Evolutionary conservation across 2,329 filamentous ascomycete genomes (phyloP).

Genomic region (Exophiala lecanii-corni): DNA sequence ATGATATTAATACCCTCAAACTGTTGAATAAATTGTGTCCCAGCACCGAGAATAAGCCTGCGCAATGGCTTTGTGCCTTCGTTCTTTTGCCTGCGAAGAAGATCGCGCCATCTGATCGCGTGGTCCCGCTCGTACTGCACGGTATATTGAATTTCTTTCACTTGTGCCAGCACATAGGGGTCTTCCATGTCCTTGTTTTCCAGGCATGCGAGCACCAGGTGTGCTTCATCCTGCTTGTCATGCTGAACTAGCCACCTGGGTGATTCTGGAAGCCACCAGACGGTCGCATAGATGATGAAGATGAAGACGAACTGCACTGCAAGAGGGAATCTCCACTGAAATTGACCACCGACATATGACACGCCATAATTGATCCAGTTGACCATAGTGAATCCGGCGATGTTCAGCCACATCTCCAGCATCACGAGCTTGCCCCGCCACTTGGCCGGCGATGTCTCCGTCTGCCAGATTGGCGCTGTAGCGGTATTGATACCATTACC

Average conservation of each 20-base stretch:
- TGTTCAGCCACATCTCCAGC: conserved; percentile 48
- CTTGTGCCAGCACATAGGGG: conserved; percentile 41
- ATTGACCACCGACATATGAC: conserved; percentile 39
- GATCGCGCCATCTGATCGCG: conserved; percentile 46
- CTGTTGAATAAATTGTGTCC: conserved; percentile 52
- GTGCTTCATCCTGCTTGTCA: conserved; percentile 42
- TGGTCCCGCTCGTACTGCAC: conserved; percentile 49
- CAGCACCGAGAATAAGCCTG: conserved; percentile 49
- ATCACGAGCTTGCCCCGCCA: conserved; percentile 45
- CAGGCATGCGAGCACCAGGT: conserved; percentile 47
- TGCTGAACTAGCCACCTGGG: conserved; percentile 45
- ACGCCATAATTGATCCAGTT: conserved; percentile 53
- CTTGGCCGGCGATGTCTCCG: conserved; percentile 44
- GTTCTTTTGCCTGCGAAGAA: conserved; percentile 46
- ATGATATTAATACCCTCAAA: conserved; percentile 32
- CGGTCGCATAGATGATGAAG: conserved; percentile 41
- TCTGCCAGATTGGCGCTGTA: conserved; percentile 48
- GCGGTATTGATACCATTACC: conserved; percentile 51
- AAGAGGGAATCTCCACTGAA: conserved; percentile 45
- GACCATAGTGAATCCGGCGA: conserved; percentile 46
- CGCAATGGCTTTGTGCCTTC: conserved; percentile 48
- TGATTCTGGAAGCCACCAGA: conserved; percentile 46
- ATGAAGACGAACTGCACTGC: conserved; percentile 50
- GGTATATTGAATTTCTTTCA: conserved; percentile 45
- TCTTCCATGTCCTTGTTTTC: conserved; percentile 43